Base-by-base conservation (phyloP, 352 stramenopile species). In the Globisporangium orthogonon region DNA sequence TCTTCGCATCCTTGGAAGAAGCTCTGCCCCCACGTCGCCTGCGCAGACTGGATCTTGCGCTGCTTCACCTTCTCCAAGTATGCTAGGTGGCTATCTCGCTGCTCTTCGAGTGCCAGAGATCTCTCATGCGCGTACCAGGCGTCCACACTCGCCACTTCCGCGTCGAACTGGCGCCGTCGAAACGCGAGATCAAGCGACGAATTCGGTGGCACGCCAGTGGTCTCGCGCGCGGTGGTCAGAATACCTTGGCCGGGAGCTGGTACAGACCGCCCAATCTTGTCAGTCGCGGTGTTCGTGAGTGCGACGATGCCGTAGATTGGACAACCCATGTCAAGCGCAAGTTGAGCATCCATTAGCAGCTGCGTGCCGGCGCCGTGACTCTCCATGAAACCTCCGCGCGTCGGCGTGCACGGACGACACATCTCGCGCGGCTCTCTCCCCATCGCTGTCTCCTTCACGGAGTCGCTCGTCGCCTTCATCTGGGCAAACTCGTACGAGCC, bases 401-500 rank as follows among this genome's bases (percentile, higher is more conserved):
- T 91, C 6, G 73, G 80, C 31, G 83, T 76, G 68, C 85, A 95
- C 43, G 85, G 85, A 41, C 87, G 82, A 49, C 83, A 94, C 79
- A 93, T 92, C 54, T 95, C 87, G 50, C 76, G 72, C 3, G 85
- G 80, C 14, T 87, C 79, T 31, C 87, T 83, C 23, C 83, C 87
- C 83, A 91, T 93, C 3, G 54, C 62, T 0, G 62, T 61, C 41
- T 96, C 87, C 71, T 95, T 91, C 4, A 86, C 76, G 0, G 87
- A 91, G 66, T 92, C 81, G 52, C 78, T 94, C 2, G 80, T 96
- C 4, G 87, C 83, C 63, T 94, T 92, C 87, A 95, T 96, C 58
- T 93, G 83, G 33, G 86, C 87, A 54, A 96, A 96, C 62, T 95
- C 85, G 62, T 87, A 90, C 46, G 83, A 76, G 28, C 79, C 70